Evolutionary conservation across 495 filamentous ascomycete species (phyloP), one percentile per base, ranked within the genome.

Genomic region (Lasiosphaeris hirsuta): DNA sequence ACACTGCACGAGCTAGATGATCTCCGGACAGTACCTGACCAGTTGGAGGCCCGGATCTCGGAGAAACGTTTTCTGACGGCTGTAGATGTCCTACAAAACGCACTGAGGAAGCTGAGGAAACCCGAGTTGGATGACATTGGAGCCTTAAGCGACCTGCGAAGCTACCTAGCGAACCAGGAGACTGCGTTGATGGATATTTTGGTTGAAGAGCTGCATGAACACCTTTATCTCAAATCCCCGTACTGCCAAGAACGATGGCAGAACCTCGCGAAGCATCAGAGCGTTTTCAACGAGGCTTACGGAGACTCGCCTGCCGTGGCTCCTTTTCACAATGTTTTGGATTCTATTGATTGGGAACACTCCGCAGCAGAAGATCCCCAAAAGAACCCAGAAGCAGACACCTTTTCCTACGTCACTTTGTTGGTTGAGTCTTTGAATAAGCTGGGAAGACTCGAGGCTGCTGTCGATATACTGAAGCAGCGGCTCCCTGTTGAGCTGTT

Each of bases 231-330:
- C 10, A 97, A 97, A 63, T 96, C 92, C 10, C 92, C 91, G 0
- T 97, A 97, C 64, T 97, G 92, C 70, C 89, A 95, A 58, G 89
- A 95, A 70, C 77, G 94, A 47, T 99, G 94, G 94, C 96, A 94
- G 66, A 78, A 81, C 44, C 77, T 89, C 58, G 72, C 80, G 49
- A 81, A 81, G 60, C 72, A 70, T 23, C 78, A 80, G 38, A 76
- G 78, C 33, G 71, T 71, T 10, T 62, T 72, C 42, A 58, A 58
- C 37, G 72, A 74, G 35, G 71, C 67, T 35, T 73, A 74, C 37
- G 77, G 77, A 30, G 83, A 86, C 35, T 60, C 71, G 10, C 67
- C 69, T 35, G 58, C 63, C 18, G 57, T 81, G 18, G 65, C 71
- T 15, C 85, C 89, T 2, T 83, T 98, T 37, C 88, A 92, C 67